Evolutionary conservation across 2,329 filamentous ascomycete species (phyloP).

Genomic region (Alternaria consortialis): DNA sequence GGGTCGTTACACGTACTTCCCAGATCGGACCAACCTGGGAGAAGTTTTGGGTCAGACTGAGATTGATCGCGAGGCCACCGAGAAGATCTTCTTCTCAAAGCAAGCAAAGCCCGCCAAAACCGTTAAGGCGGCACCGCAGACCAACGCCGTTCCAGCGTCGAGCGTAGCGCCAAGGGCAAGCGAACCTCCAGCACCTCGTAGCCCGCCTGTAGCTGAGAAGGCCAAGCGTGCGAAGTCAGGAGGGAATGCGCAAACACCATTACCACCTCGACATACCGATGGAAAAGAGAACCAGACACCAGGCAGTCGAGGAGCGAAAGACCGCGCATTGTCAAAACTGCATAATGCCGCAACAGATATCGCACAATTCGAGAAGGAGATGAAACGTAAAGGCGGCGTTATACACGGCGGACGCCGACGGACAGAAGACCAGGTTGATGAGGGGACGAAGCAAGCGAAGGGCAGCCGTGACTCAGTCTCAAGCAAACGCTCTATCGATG

Average conservation of each 20-base stretch:
- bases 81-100: constrained; percentile 69
- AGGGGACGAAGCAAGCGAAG: constrained; percentile 41
- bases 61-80: constrained; percentile 76
- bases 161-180: constrained; percentile 26
- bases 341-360: constrained; percentile 85
- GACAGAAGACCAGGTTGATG: constrained; percentile 50
- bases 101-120: constrained; percentile 35
- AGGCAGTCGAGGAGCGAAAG: constrained; percentile 86
- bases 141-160: constrained; percentile 29
- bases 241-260: constrained; percentile 61
- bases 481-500: constrained; percentile 57
- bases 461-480: constrained; percentile 50
- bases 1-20: constrained; percentile 84
- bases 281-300: constrained; percentile 89
- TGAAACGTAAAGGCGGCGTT: constrained; percentile 77
- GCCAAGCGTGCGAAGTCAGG: constrained; percentile 36
- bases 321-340: constrained; percentile 78
- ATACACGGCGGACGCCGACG: constrained; percentile 62
- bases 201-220: constrained; percentile 35
- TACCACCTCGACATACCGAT: constrained; percentile 45
- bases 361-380: constrained; percentile 90
- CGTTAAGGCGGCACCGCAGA: constrained; percentile 27
- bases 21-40: constrained; percentile 85
- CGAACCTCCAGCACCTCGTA: constrained; percentile 16
- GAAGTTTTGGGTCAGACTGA: constrained; percentile 92